These are phyloP conservation scores for Monosporascus sp. DNA, from an alignment of 2,329 filamentous ascomycete species.

Conservation along the genomic window DNA sequence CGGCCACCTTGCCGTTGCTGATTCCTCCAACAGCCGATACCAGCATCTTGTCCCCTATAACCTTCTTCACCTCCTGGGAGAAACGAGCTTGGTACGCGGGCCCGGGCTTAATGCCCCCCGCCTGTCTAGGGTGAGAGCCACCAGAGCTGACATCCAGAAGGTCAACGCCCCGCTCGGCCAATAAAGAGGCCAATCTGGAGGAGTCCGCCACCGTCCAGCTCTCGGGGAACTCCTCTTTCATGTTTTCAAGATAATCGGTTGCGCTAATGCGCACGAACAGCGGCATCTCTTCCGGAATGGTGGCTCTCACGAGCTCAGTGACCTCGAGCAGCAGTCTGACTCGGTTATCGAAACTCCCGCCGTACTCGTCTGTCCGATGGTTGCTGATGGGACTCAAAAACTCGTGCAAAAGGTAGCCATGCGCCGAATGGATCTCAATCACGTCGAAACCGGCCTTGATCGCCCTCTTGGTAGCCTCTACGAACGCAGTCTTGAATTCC, in stretches of 20 bases:
- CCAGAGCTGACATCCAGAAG: slow-evolving; percentile 63
- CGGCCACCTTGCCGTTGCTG: slow-evolving; percentile 36
- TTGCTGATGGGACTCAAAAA: slow-evolving; percentile 71
- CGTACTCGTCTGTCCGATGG: slow-evolving; percentile 61
- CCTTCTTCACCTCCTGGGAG: slow-evolving; percentile 60
- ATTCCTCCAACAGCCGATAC: slow-evolving; percentile 51
- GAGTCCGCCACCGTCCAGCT: slow-evolving; percentile 61
- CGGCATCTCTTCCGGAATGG: slow-evolving; percentile 59
- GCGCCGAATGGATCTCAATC: slow-evolving; percentile 70
- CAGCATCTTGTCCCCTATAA: slow-evolving; percentile 55
- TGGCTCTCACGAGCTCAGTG: slow-evolving; percentile 54
- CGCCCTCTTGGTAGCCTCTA: slow-evolving; percentile 27
- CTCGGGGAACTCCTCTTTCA: slow-evolving; percentile 37
- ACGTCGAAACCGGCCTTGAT: slow-evolving; percentile 53
- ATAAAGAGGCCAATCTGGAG: slow-evolving; percentile 49
- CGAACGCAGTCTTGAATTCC: slow-evolving; percentile 30
- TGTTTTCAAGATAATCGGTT: slow-evolving; percentile 62
- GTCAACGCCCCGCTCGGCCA: slow-evolving; percentile 62
- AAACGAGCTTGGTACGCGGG: slow-evolving; percentile 64
- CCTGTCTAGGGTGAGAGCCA: slow-evolving; percentile 49
- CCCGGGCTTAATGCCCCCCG: slow-evolving; percentile 33
- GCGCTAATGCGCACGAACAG: slow-evolving; percentile 64
- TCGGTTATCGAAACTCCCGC: slow-evolving; percentile 68
- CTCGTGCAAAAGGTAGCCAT: slow-evolving; percentile 68
- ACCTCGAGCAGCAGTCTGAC: slow-evolving; percentile 63